These are phyloP conservation scores for Blastobotrys aristatus DNA, from an alignment of 1,139 yeast species.

Conservation along the genomic window DNA sequence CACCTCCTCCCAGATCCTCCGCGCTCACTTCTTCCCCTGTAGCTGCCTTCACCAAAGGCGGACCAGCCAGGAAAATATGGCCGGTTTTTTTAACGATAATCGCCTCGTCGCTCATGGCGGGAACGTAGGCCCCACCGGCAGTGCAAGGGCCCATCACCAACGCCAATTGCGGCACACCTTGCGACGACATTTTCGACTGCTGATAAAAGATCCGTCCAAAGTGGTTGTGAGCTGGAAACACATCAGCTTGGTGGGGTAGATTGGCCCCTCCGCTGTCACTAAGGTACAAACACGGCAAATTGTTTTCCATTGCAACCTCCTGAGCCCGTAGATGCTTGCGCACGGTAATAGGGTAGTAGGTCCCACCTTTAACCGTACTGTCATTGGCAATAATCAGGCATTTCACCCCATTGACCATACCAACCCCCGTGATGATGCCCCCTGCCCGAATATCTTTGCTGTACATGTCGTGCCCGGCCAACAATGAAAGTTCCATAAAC, in stretches of 20 bases:
- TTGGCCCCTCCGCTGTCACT: conserved; percentile 38
- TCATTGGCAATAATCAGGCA: conserved; percentile 35
- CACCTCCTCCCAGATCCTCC: conserved; percentile 37
- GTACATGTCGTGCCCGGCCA: conserved; percentile 34
- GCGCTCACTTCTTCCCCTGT: conserved; percentile 35
- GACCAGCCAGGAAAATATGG: conserved; percentile 36
- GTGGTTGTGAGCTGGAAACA: conserved; percentile 36
- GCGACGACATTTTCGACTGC: conserved; percentile 34
- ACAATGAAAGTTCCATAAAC: conserved; percentile 31
- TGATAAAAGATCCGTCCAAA: conserved; percentile 36
- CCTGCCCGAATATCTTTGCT: conserved; percentile 34
- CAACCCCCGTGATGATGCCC: conserved; percentile 35
- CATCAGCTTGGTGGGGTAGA: conserved; percentile 36
- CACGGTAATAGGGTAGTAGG: conserved; percentile 37
- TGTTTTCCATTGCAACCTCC: conserved; percentile 34
- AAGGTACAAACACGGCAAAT: conserved; percentile 33
- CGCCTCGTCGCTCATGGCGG: conserved; percentile 37
- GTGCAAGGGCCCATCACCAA: conserved; percentile 37
- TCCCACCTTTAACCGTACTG: conserved; percentile 36
- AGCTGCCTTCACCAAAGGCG: conserved; percentile 37
- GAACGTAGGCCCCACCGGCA: conserved; percentile 39
- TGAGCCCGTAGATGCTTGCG: conserved; percentile 35
- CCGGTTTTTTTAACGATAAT: conserved; percentile 35
- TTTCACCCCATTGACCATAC: conserved; percentile 32
- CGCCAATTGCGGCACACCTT: conserved; percentile 34